Evolutionary conservation across 2,329 filamentous ascomycete species (phyloP).

Genomic region (Colletotrichum lindemuthianum): DNA sequence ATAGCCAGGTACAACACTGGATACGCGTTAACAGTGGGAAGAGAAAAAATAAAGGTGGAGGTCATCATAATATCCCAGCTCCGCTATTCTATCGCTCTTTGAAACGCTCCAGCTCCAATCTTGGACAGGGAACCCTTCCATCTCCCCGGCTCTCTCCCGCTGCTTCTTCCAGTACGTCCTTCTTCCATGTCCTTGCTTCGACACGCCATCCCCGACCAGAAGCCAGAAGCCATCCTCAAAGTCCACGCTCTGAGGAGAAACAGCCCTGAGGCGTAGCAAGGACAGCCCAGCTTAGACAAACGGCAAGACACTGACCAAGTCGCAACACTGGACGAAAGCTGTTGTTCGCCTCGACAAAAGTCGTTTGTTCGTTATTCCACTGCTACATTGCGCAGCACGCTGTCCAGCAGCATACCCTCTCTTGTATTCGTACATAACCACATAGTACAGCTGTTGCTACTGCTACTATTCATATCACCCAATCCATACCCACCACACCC

Average conservation of each 20-base stretch:
- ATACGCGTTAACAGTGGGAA: neutral
- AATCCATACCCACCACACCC: too few relatives aligned
- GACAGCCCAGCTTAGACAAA: slow-evolving; percentile 2
- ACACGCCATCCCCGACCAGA: slow-evolving; percentile 30
- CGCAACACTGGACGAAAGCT: neutral
- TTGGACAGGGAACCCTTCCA: slow-evolving; percentile 32
- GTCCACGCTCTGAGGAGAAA: neutral
- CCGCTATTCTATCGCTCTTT: slow-evolving; percentile 32
- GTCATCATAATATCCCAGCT: slow-evolving; percentile 34
- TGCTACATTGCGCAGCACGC: too few relatives aligned
- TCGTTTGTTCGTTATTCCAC: slow-evolving; percentile 8
- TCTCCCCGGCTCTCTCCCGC: slow-evolving; percentile 11
- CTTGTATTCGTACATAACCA: too few relatives aligned
- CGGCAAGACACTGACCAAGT: neutral
- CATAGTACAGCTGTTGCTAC: neutral
- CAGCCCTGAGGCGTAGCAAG: neutral
- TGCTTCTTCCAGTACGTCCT: slow-evolving; percentile 18
- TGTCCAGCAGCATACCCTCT: too few relatives aligned
- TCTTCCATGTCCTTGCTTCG: slow-evolving; percentile 17
- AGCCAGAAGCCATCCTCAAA: neutral
- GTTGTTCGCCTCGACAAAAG: slow-evolving; percentile 4
- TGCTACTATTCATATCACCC: slow-evolving; percentile 14
- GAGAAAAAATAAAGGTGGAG: slow-evolving; percentile 15
- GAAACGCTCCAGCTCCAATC: slow-evolving; percentile 35
- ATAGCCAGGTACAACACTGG: too few relatives aligned